Base-by-base conservation (phyloP, 2,329 filamentous ascomycete genomes). In the Fonsecaea pugnacius region DNA sequence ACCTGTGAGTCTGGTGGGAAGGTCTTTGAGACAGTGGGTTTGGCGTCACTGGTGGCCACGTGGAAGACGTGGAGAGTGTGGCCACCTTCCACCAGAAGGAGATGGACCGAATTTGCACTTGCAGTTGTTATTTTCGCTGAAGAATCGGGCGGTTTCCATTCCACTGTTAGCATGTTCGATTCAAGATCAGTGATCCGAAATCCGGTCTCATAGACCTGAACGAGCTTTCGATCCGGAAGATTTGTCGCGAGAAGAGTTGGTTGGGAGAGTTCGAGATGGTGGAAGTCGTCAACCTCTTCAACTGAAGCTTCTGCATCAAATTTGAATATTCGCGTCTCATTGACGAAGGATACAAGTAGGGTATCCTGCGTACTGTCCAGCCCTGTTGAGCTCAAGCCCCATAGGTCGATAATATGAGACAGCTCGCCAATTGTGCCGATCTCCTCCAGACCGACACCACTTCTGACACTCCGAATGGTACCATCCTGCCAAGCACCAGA, bases 401-500 rank as follows among this genome's bases (percentile, higher is more conserved):
- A 96, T 1, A 96, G 78, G 30, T 88, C 87, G 60, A 87, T 87
- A 48, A 91, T 87, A 73, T 89, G 85, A 35, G 87, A 83, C 78
- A 98, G 87, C 52, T 96, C 90, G 38, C 88, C 91, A 8, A 98
- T 80, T 4, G 94, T 84, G 21, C 92, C 94, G 16, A 93, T 79
- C 62, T 97, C 92, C 74, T 97, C 92, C 58, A 98, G 84, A 0
- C 93, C 93, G 57, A 99, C 93, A 56, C 95, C 96, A 74, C 94
- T 98, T 60, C 95, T 86, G 24, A 99, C 91, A 73, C 92, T 96
- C 65, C 95, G 84, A 59, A 99, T 79, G 62, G 90, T 94, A 18
- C 95, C 95, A 72, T 96, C 92, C 69, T 91, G 88, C 74, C 91
- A 95, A 0, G 91, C 92, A 32, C 95, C 95, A 61, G 93, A 97